Conservation (phyloP, 768 basidiomycete genomes). For the Amyloporia xantha region DNA sequence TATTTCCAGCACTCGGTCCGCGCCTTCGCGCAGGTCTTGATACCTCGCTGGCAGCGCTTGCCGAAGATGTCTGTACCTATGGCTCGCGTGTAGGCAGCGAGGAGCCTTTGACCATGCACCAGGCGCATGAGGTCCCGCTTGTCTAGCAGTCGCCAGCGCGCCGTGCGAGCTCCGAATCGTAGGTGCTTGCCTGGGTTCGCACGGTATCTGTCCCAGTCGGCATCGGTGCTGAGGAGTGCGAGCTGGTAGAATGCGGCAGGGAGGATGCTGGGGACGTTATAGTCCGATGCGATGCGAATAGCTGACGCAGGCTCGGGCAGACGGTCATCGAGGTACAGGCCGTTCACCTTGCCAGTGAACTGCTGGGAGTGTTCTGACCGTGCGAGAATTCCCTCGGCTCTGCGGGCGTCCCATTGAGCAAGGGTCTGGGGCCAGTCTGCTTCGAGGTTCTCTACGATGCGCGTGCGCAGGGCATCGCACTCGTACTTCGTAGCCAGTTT, state of each 20-base stretch:
- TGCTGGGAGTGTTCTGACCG: slow-evolving; percentile 24
- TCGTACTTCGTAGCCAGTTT: slow-evolving; percentile 31
- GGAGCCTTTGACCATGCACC: slow-evolving; percentile 24
- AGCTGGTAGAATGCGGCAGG: slow-evolving; percentile 26
- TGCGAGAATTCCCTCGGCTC: slow-evolving; percentile 20
- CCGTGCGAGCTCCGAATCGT: slow-evolving; percentile 26
- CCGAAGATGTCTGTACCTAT: slow-evolving; percentile 25
- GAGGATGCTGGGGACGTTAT: slow-evolving; percentile 22
- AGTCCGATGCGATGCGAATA: slow-evolving; percentile 24
- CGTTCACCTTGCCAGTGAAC: slow-evolving; percentile 21
- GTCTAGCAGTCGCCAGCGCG: slow-evolving; percentile 23
- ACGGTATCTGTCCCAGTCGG: slow-evolving; percentile 24
- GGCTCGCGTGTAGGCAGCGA: slow-evolving; percentile 23
- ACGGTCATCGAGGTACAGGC: slow-evolving; percentile 26
- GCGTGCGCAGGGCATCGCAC: slow-evolving; percentile 25
- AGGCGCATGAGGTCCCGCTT: slow-evolving; percentile 25
- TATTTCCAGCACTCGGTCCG: slow-evolving; percentile 26
- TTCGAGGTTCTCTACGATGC: slow-evolving; percentile 26
- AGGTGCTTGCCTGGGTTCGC: slow-evolving; percentile 23
- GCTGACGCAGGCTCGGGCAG: slow-evolving; percentile 25
- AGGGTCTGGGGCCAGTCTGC: slow-evolving; percentile 32
- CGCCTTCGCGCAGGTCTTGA: slow-evolving; percentile 22
- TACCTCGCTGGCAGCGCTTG: slow-evolving; percentile 17
- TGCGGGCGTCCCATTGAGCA: slow-evolving; percentile 25
- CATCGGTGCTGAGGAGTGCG: slow-evolving; percentile 20